Base-by-base conservation (phyloP, 2,329 filamentous ascomycete species). In the Xylariaceae sp. region DNA sequence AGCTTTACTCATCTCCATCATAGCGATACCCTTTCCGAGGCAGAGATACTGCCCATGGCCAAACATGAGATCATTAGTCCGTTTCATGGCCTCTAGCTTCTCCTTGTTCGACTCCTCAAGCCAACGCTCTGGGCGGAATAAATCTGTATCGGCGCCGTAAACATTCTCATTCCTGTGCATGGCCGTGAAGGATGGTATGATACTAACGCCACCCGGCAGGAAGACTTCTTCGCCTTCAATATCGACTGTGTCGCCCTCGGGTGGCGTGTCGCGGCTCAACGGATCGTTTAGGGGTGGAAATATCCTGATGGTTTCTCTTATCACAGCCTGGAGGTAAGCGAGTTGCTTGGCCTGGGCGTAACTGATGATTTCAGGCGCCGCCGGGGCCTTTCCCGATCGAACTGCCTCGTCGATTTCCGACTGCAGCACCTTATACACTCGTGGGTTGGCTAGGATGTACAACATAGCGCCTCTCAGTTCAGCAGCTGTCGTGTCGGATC, bases 401-500 rank as follows among this genome's bases (percentile, higher is more conserved):
- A 37, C 32, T 12, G 32, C 32, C 9, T 16, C 32, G 5, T 75
- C 72, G 7, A 81, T 76, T 59, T 86, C 81, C 0, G 57, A 70
- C 55, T 73, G 76, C 2, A 84, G 66, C 19, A 72, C 74, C 1
- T 61, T 56, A 54, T 79, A 74, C 0, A 80, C 73, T 0, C 70
- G 69, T 0, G 77, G 77, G 41, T 77, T 76, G 2, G 74, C 78
- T n/a, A 78, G 73, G 43, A 83, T 64, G 62, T 78, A 77, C 21
- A 81, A 74, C 26, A 82, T 48, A 7, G 73, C 78, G 21, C 75
- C 71, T 0, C 78, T 75, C 1, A 86, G 71, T 0, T 77, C 78
- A 0, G 76, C 79, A 0, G 81, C 78, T 0, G 81, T 81, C 0
- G 82, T 85, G 59, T 86, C 83, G 0, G 81, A 81, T 1, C 83